phyloP scores from a whole-genome alignment of 768 basidiomycete species.

The Suillus subluteus region DNA sequence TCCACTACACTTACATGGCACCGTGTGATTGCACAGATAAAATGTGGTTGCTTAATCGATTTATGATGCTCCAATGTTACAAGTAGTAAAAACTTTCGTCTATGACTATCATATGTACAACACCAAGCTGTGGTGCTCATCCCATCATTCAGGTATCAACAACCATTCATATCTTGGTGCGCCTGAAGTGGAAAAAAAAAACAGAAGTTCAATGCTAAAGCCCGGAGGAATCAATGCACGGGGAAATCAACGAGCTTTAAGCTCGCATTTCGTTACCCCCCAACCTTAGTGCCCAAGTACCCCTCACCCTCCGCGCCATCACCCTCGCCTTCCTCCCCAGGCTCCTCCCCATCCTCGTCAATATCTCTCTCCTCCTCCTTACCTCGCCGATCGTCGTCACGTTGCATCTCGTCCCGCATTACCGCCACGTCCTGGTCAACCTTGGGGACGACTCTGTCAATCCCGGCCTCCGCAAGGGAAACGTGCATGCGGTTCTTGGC shows the following conservation, averaged over 20 bases:
- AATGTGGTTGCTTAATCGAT: neutral
- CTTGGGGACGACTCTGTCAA: slow-evolving; percentile 85
- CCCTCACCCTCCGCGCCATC: slow-evolving; percentile 37
- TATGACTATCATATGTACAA: neutral
- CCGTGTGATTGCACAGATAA: neutral
- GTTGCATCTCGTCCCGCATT: slow-evolving; percentile 76
- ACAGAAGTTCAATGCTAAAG: neutral
- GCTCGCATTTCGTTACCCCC: slow-evolving; percentile 14
- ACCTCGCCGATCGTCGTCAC: slow-evolving; percentile 54
- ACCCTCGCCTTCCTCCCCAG: slow-evolving; percentile 21
- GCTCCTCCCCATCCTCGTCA: slow-evolving; percentile 30
- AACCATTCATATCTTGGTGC: neutral
- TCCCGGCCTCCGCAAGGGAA: slow-evolving; percentile 83
- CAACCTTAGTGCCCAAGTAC: slow-evolving; percentile 30
- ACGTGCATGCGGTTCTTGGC: slow-evolving; percentile 82
- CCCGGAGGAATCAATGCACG: neutral
- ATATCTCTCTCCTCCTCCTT: slow-evolving; percentile 29
- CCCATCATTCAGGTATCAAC: neutral
- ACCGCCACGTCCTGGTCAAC: slow-evolving; percentile 86
- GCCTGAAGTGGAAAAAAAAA: neutral
- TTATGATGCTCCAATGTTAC: neutral
- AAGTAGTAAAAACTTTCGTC: neutral
- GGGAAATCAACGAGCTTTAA: neutral
- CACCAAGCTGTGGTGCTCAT: neutral
- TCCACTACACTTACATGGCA: neutral